Evolutionary conservation across 495 filamentous ascomycete genomes (phyloP).

Genomic region (Aspergillus conjunctus): DNA sequence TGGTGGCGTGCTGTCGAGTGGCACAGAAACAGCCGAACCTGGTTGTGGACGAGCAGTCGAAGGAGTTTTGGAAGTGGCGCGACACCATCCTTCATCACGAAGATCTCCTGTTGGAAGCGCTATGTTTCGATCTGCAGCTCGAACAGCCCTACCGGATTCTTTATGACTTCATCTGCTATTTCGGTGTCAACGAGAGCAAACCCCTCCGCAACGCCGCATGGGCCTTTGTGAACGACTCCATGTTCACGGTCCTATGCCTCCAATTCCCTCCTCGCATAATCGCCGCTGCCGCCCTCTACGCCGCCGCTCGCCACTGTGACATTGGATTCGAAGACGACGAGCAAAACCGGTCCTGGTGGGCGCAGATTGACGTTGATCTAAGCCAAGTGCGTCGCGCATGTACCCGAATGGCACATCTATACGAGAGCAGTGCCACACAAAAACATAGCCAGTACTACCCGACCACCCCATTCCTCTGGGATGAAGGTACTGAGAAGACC

Average conservation of each 20-base stretch:
- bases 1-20: conserved; percentile 88
- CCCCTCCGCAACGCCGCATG: conserved; percentile 79
- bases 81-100: conserved; percentile 90
- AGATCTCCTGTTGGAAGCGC: conserved; percentile 83
- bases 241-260: conserved; percentile 81
- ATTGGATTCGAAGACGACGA: conserved; percentile 73
- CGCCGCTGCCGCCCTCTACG: conserved; percentile 84
- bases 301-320: conserved; percentile 68
- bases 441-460: conserved; percentile 48
- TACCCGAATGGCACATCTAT: conserved; percentile 71
- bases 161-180: conserved; percentile 70
- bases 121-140: conserved; percentile 92
- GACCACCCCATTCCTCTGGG: conserved; percentile 34
- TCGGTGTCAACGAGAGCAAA: conserved; percentile 72
- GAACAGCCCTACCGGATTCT: conserved; percentile 82
- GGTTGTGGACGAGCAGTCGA: conserved; percentile 88
- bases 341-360: conserved; percentile 86
- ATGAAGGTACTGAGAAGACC: conserved; percentile 36
- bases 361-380: conserved; percentile 63
- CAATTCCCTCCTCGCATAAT: conserved; percentile 76
- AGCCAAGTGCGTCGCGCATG: conserved; percentile 65
- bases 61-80: conserved; percentile 96
- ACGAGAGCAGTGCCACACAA: conserved; percentile 64
- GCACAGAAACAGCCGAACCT: conserved; percentile 90
- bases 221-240: conserved; percentile 89